phyloP scores from a whole-genome alignment of 441 rosid genomes.

The Cnidoscolus chayamansa region DNA sequence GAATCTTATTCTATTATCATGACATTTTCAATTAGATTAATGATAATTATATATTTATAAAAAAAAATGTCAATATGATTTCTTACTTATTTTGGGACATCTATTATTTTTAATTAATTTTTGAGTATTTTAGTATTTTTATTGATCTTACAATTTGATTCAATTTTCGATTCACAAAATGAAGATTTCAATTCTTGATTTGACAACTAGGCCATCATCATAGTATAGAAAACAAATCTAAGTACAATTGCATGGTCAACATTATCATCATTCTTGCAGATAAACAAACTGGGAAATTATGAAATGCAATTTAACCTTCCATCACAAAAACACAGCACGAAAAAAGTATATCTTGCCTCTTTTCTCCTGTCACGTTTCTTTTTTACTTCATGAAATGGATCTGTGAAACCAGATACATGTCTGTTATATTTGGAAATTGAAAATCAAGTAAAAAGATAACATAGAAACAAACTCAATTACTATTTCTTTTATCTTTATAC shows the following conservation, averaged over 20 bases:
- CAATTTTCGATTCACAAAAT: too few relatives aligned
- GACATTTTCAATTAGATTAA: too few relatives aligned
- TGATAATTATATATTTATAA: too few relatives aligned
- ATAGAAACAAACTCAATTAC: neutral
- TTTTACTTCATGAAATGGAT: conserved; percentile 82
- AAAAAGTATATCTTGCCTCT: conserved; percentile 45
- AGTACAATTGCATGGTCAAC: neutral
- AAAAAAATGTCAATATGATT: too few relatives aligned
- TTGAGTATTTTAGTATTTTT: too few relatives aligned
- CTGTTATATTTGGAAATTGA: conserved; percentile 12
- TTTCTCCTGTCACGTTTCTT: conserved; percentile 75
- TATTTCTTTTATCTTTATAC: neutral
- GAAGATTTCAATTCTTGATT: too few relatives aligned
- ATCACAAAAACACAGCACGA: neutral
- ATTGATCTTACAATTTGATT: too few relatives aligned
- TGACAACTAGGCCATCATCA: neutral
- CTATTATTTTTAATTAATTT: too few relatives aligned
- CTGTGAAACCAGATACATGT: conserved; percentile 41
- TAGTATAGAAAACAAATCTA: neutral
- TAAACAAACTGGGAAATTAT: neutral
- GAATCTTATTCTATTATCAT: too few relatives aligned
- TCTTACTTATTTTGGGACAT: too few relatives aligned
- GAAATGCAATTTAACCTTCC: neutral
- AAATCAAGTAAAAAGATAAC: neutral
- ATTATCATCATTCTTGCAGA: conserved; percentile 1